These are phyloP conservation scores for Apiotrichum brassicae DNA, from an alignment of 1,284 basidiomycete species.

Conservation along the genomic window DNA sequence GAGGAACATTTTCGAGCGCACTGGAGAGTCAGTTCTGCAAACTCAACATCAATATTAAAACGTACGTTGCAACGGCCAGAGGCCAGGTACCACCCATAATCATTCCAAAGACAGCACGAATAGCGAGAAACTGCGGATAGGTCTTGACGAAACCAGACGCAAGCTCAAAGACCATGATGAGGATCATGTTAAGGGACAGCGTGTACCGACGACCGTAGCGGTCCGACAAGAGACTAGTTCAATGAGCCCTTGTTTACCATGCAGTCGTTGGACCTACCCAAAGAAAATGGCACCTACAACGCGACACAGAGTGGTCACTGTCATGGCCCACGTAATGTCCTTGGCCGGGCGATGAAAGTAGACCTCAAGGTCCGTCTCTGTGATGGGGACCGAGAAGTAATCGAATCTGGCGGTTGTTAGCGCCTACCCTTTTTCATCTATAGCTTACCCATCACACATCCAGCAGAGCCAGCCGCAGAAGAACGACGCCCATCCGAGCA, in stretches of 20 bases:
- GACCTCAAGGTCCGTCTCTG: conserved; percentile 53
- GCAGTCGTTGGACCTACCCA: conserved; percentile 25
- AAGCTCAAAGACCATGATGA: conserved; percentile 69
- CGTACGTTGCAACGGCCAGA: conserved; percentile 34
- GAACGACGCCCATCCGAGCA: conserved; percentile 34
- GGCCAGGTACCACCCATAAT: conserved; percentile 65
- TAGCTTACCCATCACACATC: conserved; percentile 45
- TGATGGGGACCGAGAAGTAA: conserved; percentile 15
- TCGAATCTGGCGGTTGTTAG: conserved; percentile 20
- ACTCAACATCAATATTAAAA: neutral
- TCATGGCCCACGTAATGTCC: conserved; percentile 64
- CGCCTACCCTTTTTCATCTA: too few relatives aligned
- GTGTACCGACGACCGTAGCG: conserved; percentile 92
- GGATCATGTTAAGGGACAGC: conserved; percentile 64
- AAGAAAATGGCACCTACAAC: conserved; percentile 81
- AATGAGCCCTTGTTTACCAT: neutral
- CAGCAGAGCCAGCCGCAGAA: conserved; percentile 57
- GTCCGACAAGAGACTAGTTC: conserved; percentile 56
- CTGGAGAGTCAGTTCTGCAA: conserved; percentile 48
- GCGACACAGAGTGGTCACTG: conserved; percentile 85
- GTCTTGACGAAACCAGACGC: conserved; percentile 54
- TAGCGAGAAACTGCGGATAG: conserved; percentile 49
- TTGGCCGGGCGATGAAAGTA: conserved; percentile 33
- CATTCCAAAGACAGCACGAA: conserved; percentile 67
- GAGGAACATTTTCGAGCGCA: conserved; percentile 82